These are phyloP conservation scores for Leccinum fibrillosum DNA, from an alignment of 768 basidiomycete species.

Conservation along the genomic window DNA sequence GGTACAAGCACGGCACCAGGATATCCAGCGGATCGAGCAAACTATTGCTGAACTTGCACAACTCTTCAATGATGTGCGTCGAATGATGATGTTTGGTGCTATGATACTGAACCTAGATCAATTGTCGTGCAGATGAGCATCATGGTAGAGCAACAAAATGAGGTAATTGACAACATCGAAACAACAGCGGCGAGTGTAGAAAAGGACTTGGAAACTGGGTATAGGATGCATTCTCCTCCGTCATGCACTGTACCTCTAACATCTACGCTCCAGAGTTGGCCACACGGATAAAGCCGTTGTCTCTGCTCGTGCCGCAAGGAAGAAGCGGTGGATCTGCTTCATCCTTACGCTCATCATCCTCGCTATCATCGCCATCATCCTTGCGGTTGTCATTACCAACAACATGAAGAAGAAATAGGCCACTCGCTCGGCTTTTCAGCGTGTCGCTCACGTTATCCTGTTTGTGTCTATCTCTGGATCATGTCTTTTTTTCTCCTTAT, in stretches of 20 bases:
- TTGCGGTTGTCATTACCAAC: constrained; percentile 53
- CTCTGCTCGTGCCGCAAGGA: constrained; percentile 84
- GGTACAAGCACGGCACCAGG: constrained; percentile 95
- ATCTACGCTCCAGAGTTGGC: constrained; percentile 47
- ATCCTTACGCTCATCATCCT: constrained; percentile 63
- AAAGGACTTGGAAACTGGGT: constrained; percentile 87
- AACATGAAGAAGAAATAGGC: constrained; percentile 37
- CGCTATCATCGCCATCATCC: constrained; percentile 62
- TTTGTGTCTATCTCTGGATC: not conserved
- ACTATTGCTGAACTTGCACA: constrained; percentile 92
- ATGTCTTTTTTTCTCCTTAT: not conserved
- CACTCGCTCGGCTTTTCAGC: not conserved
- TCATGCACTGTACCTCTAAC: not conserved
- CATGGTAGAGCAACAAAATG: constrained; percentile 92
- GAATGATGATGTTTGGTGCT: not conserved
- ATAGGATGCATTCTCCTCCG: constrained; percentile 21
- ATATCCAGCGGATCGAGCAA: constrained; percentile 92
- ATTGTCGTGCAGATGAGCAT: constrained; percentile 73
- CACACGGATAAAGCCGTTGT: constrained; percentile 86
- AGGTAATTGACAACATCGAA: constrained; percentile 81
- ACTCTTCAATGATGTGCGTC: constrained; percentile 87
- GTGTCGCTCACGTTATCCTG: not conserved
- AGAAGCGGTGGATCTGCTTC: constrained; percentile 98
- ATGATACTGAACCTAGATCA: constrained; percentile 3
- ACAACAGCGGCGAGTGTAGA: constrained; percentile 69